A percentile compares a stretch with the other conserved stretches of the same genome.
Evolutionary conservation across 1,139 yeast genomes (phyloP).

Genomic region (Saccharomyces hybrid): DNA sequence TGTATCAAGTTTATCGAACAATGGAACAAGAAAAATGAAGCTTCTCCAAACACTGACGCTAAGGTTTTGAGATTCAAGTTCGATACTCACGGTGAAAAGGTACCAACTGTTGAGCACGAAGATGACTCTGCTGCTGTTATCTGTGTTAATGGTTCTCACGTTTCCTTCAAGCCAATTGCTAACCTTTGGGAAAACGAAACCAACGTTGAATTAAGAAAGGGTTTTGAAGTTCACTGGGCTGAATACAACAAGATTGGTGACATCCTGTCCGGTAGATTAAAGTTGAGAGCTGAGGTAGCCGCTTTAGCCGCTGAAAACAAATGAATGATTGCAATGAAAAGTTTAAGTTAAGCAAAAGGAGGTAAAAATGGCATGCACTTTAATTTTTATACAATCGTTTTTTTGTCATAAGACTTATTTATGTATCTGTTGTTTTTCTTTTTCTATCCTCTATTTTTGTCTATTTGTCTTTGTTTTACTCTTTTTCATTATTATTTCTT

Average conservation of each 20-base stretch:
- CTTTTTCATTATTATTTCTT: background rate
- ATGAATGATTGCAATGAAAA: constrained; percentile 1
- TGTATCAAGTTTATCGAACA: constrained; percentile 82
- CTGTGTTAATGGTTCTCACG: constrained; percentile 60
- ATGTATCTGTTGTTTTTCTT: background rate
- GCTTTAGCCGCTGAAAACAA: constrained; percentile 14
- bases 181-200: constrained; percentile 54
- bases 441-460: background rate
- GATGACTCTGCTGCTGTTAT: constrained; percentile 52
- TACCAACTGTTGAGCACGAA: constrained; percentile 35
- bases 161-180: constrained; percentile 48
- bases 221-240: constrained; percentile 61
- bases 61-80: constrained; percentile 37
- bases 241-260: constrained; percentile 52
- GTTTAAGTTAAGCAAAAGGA: constrained; percentile 1
- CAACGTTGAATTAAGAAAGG: constrained; percentile 54
- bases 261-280: constrained; percentile 60
- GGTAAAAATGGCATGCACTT: constrained; percentile 1
- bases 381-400: background rate
- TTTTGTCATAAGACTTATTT: background rate
- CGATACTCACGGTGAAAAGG: constrained; percentile 35
- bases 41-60: constrained; percentile 29
- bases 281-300: constrained; percentile 38
- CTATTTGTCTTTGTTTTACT: background rate
- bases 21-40: constrained; percentile 32